These are phyloP conservation scores for Cutaneotrichosporon dermatis DNA, from an alignment of 1,284 basidiomycete species.

Conservation along the genomic window DNA sequence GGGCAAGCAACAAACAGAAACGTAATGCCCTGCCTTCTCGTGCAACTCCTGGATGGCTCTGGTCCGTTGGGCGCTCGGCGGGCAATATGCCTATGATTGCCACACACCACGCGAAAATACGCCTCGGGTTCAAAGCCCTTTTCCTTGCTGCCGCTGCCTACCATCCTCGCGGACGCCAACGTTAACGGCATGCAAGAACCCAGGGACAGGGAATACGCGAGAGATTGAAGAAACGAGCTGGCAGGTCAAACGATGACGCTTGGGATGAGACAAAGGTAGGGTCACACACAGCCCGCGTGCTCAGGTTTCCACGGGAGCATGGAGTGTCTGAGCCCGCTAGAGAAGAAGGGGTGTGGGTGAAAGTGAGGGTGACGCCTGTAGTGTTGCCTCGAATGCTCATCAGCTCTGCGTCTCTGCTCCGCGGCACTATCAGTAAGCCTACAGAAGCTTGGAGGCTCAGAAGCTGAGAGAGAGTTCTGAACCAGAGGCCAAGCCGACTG, in stretches of 20 bases:
- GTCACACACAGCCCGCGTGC: constrained; percentile 1
- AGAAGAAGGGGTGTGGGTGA: neutral
- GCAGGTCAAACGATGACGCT: constrained; percentile 5
- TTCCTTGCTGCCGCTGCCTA: neutral
- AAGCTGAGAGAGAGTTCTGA: no score
- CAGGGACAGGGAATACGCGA: constrained; percentile 4
- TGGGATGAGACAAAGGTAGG: constrained; percentile 5
- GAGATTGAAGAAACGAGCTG: constrained; percentile 4
- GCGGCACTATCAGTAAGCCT: neutral
- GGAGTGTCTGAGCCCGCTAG: neutral
- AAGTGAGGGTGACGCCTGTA: neutral
- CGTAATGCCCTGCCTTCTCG: neutral
- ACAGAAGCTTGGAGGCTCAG: no score
- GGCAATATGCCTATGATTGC: neutral
- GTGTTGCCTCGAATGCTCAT: neutral
- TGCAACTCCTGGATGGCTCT: neutral
- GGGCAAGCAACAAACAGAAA: constrained; percentile 1
- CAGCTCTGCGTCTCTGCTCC: neutral
- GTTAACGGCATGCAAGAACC: constrained; percentile 3
- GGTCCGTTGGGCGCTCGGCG: neutral
- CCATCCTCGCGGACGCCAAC: neutral
- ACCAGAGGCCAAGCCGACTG: no score
- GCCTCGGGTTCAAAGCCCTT: no score
- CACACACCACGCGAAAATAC: no score
- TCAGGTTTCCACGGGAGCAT: neutral